phyloP scores from a whole-genome alignment of 495 filamentous ascomycete genomes.

The Apodospora peruviana region DNA sequence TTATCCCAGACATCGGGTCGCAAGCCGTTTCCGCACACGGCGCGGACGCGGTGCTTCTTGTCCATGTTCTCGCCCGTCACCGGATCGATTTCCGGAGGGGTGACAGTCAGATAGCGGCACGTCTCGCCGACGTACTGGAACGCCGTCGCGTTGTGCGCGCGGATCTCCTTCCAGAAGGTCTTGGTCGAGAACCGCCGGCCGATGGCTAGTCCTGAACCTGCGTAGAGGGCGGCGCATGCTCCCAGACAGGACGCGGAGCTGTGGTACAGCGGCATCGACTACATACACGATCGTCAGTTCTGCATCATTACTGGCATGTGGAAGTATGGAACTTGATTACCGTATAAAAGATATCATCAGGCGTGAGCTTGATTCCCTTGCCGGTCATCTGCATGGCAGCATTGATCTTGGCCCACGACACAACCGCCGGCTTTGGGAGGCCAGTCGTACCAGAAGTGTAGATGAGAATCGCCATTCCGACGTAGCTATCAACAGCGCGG shows the following conservation, averaged over 20 bases:
- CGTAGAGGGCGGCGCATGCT: conserved; percentile 49
- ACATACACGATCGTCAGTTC: background rate
- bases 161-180: conserved; percentile 77
- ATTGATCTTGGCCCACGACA: conserved; percentile 67
- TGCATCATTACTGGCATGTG: background rate
- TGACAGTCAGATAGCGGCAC: conserved; percentile 78
- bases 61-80: conserved; percentile 68
- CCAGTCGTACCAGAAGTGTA: conserved; percentile 89
- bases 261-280: conserved; percentile 95
- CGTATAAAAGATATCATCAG: conserved; percentile 71
- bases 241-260: conserved; percentile 71
- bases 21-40: conserved; percentile 85
- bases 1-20: conserved; percentile 85
- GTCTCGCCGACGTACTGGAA: conserved; percentile 97
- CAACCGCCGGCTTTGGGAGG: conserved; percentile 81
- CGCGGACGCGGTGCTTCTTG: conserved; percentile 64
- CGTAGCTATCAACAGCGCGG: conserved; percentile 45
- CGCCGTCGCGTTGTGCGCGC: conserved; percentile 63
- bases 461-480: conserved; percentile 68
- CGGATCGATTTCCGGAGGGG: conserved; percentile 60
- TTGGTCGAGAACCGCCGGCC: conserved; percentile 76
- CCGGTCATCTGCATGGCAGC: conserved; percentile 47
- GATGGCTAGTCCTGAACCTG: conserved; percentile 61
- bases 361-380: conserved; percentile 48
- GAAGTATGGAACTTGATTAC: conserved; percentile 31